Evolutionary conservation across 2,329 filamentous ascomycete genomes (phyloP).

Genomic region (Colletotrichum phormii): DNA sequence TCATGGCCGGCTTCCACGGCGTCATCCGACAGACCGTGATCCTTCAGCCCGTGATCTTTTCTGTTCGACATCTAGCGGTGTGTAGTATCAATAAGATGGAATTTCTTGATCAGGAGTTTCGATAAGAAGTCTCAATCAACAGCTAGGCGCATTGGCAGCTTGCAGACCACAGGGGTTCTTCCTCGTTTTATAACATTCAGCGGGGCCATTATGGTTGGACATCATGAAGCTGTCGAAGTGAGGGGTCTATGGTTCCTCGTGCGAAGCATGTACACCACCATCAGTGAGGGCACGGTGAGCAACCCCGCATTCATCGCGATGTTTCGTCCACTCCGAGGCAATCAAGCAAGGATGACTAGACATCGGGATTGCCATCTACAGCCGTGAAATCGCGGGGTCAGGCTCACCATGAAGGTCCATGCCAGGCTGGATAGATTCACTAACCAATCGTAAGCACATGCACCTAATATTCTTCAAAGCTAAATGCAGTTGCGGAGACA

Average conservation of each 20-base stretch:
- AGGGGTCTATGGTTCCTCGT: neutral
- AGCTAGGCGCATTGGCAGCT: too few species aligned
- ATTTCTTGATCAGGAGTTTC: neutral
- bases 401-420: neutral
- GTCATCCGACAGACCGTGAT: constrained; percentile 28
- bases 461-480: neutral
- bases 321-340: neutral
- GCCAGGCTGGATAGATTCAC: neutral
- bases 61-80: constrained; percentile 8
- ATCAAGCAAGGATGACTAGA: constrained; percentile 11
- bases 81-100: neutral
- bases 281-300: constrained; percentile 11
- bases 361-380: neutral
- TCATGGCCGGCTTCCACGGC: constrained; percentile 47
- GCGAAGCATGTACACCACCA: constrained; percentile 25
- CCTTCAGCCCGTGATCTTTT: constrained; percentile 23
- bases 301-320: constrained; percentile 18
- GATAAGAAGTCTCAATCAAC: neutral
- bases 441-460: neutral
- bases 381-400: constrained; percentile 5
- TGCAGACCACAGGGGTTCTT: too few species aligned
- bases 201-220: neutral
- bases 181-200: neutral
- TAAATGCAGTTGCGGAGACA: neutral
- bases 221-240: constrained; percentile 2